phyloP scores from a whole-genome alignment of 768 basidiomycete species.

The Collybiopsis luxurians region DNA sequence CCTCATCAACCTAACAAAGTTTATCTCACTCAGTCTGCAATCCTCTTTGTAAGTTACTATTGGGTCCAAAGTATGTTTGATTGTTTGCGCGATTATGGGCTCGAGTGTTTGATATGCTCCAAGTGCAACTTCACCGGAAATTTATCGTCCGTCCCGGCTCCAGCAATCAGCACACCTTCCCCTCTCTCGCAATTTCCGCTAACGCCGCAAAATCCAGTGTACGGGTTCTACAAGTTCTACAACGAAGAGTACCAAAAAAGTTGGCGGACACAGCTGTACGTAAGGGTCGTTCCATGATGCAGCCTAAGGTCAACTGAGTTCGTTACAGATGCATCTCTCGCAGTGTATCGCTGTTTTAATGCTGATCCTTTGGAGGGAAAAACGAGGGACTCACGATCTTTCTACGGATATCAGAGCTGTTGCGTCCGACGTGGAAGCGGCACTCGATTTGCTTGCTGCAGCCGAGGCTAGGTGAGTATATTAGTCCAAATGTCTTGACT shows the following conservation, averaged over 20 bases:
- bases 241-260: background rate
- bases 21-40: background rate
- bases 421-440: background rate
- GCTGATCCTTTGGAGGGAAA: background rate
- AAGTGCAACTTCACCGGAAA: background rate
- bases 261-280: background rate
- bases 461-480: background rate
- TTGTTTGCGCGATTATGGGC: no score
- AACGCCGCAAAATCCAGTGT: background rate
- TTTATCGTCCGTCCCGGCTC: background rate
- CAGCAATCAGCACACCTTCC: background rate
- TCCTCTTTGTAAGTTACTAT: background rate
- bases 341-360: background rate
- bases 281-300: no score
- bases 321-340: background rate
- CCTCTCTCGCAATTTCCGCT: background rate
- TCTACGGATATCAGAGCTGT: background rate
- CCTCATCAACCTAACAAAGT: background rate
- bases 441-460: background rate
- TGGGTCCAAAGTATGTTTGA: background rate
- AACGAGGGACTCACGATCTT: background rate
- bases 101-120: conserved; percentile 16
- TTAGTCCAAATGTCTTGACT: no score
- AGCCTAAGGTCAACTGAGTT: no score
- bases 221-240: background rate